phyloP scores from a whole-genome alignment of 116 monocot species.

The Posidonia oceanica region DNA sequence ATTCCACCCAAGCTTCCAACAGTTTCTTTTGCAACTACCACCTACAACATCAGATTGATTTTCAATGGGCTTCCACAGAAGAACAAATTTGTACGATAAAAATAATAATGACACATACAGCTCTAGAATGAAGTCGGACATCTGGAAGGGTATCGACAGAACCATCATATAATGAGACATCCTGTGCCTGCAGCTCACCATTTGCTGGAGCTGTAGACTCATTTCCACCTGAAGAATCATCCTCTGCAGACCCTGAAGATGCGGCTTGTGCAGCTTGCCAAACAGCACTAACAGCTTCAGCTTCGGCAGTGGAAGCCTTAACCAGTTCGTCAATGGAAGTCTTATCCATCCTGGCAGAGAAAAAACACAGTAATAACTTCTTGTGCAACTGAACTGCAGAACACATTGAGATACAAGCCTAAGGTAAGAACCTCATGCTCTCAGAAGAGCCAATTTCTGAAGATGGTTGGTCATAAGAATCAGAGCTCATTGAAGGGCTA shows the following conservation, averaged over 20 bases:
- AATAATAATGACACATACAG: slow-evolving; percentile 38
- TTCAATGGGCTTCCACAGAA: background rate
- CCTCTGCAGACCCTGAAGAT: slow-evolving; percentile 41
- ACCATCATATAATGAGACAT: slow-evolving; percentile 22
- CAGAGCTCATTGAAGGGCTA: slow-evolving; percentile 12
- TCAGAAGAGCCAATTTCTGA: slow-evolving; percentile 13
- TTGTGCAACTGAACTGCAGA: background rate
- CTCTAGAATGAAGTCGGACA: slow-evolving; percentile 89
- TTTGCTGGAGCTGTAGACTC: slow-evolving; percentile 26
- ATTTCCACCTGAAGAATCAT: slow-evolving; percentile 35
- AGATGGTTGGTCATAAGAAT: slow-evolving; percentile 20
- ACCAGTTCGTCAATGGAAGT: slow-evolving; percentile 68
- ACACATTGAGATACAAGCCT: background rate
- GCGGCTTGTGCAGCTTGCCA: slow-evolving; percentile 73
- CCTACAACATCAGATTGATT: slow-evolving; percentile 36
- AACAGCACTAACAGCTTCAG: slow-evolving; percentile 72
- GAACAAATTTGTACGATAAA: background rate
- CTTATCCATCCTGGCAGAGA: slow-evolving; percentile 51
- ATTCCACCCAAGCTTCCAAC: slow-evolving; percentile 84
- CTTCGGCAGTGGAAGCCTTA: slow-evolving; percentile 84
- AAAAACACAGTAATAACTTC: background rate
- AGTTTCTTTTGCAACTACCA: slow-evolving; percentile 94
- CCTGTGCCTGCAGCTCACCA: slow-evolving; percentile 21
- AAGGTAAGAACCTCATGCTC: slow-evolving; percentile 6
- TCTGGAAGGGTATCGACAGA: slow-evolving; percentile 31